Base-by-base conservation (phyloP, 257 asterid genomes). In the Ajuga chamaepitys region DNA sequence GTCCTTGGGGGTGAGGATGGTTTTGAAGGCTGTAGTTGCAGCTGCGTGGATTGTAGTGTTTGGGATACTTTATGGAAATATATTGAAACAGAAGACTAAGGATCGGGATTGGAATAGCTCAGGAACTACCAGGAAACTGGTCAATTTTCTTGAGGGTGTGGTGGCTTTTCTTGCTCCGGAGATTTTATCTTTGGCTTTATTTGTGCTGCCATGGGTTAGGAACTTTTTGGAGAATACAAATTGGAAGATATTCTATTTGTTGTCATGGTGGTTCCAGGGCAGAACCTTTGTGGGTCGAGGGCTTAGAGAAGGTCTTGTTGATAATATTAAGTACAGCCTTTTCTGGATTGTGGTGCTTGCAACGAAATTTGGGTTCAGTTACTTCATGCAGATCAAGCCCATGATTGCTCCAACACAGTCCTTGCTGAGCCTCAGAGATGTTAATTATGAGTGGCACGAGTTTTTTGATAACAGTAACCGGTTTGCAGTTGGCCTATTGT, bases 261-360 rank as follows among this genome's bases (percentile, higher is more conserved):
- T 94, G 67, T 77, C 95, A 5, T 94, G 99, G 99, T 94, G 99
- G 99, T 94, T 94, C 76, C 99, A 94, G 68, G 76, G 95, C 82
- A 84, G 91, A 74, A 84, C 81, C 37, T 94, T 87, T 69, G 97
- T 94, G 74, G 99, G 97, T 48, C 88, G 99, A 30, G 99, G 96
- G 64, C 86, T 94, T 52, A 90, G 97, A 74, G 97, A 94, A 85
- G 99, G 99, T 68, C 95, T 90, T 55, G 65, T 90, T 9, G 99
- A 94, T 79, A 94, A 82, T 75, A 58, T 94, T 17, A 94, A 90
- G 81, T 94, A 94, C 68, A 74, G 86, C 54, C 75, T 86, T 41
- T 94, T 94, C 81, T 94, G 99, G 99, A 67, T 94, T 37, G 75
- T 67, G 22, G 96, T 94, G 67, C 92, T 94, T 64, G 93, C 85